Base-by-base conservation (phyloP, 768 basidiomycete species). In the Lepiota venenata region DNA sequence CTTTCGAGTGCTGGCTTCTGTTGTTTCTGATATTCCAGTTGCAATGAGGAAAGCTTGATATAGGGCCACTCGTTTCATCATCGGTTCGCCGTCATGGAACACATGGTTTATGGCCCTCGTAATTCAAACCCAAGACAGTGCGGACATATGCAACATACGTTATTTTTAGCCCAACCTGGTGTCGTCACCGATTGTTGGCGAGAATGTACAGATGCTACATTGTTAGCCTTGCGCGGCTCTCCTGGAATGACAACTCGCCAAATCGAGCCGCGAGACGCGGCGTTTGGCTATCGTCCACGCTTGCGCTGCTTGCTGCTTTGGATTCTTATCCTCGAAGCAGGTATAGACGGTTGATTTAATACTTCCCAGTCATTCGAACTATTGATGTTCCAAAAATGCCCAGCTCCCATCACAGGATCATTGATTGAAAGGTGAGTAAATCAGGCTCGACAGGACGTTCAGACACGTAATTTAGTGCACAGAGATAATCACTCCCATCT, bases 401-500 rank as follows among this genome's bases (percentile, higher is more conserved):
- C 4, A 7, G 20, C 15, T 14, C 20, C 38, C 39, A 40, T 40
- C 39, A 40, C 15, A 20, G 20, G n/a, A 20, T 40, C 39, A 20
- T 20, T 32, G 20, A 35, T 35, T 25, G 32, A 32, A 32, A 32
- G 32, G 18, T 35, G 46, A 47, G 46, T 18, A 47, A 47, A 47
- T 47, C 46, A 47, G 21, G 35, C 8, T n/a, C 16, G 46, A 18
- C 29, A 35, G 25, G 29, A 11, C 20, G 5, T 21, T 18, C 16
- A 3, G 29, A 6, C 32, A 35, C 10, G 32, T 22, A 35, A 47
- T 4, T 12, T 18, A 9, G 18, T 36, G 25, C 15, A 8, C 21
- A 36, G 41, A 43, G 50, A 22, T 52, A 44, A 51, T 36, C 50
- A 50, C 29, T 50, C 25, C 39, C 42, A 44, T 44, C 42, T 43